These are phyloP conservation scores for Phaseolus lunatus DNA, from an alignment of 306 rosid species.

Conservation along the genomic window DNA sequence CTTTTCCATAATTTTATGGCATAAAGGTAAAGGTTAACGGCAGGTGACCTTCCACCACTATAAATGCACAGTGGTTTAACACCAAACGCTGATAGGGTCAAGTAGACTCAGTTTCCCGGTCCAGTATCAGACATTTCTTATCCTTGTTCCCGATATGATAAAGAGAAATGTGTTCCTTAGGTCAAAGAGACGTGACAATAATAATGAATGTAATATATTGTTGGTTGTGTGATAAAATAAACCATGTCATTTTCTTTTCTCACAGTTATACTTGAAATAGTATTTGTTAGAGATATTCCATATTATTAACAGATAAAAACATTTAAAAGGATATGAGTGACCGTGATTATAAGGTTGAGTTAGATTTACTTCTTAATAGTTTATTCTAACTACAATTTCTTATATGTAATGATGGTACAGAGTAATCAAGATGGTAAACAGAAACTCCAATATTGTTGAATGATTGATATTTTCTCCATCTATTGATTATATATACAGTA, in stretches of 20 bases:
- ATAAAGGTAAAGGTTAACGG: slow-evolving; percentile 13
- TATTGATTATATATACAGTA: not conserved
- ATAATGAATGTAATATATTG: slow-evolving; percentile 26
- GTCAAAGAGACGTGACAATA: slow-evolving; percentile 33
- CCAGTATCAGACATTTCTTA: slow-evolving; percentile 17
- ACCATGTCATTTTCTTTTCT: not conserved
- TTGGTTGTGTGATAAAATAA: not conserved
- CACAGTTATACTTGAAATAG: not conserved
- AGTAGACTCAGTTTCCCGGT: slow-evolving; percentile 5
- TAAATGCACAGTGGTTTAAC: not conserved
- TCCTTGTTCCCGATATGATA: not conserved
- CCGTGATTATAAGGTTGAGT: no score
- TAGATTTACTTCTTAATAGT: no score
- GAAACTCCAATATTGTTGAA: not conserved
- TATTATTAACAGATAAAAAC: no score
- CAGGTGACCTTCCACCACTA: slow-evolving; percentile 24
- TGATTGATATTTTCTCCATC: not conserved
- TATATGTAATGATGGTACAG: no score
- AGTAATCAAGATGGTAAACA: not conserved
- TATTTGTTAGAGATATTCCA: no score
- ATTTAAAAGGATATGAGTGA: no score
- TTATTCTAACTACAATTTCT: no score
- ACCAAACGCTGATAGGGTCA: no score
- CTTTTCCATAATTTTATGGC: slow-evolving; percentile 6
- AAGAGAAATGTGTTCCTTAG: not conserved